Percentiles rank a stretch among this genome's conserved stretches.
phyloP scores from a whole-genome alignment of 2,329 filamentous ascomycete species.

The Lachnellula willkommii region DNA sequence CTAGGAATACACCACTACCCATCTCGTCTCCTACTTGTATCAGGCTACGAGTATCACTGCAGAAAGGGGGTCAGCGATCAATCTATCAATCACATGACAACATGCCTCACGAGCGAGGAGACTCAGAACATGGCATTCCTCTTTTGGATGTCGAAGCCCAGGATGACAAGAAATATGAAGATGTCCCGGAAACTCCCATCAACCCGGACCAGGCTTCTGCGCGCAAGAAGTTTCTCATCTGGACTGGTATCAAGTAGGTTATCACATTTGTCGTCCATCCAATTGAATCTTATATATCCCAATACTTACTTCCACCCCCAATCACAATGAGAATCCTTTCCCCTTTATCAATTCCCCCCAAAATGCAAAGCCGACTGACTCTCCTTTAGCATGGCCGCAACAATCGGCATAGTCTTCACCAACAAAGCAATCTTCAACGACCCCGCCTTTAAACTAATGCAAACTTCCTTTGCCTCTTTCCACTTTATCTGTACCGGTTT shows the following conservation, averaged over 20 bases:
- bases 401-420: constrained; percentile 27
- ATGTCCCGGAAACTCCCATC: not conserved
- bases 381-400: constrained; percentile 23
- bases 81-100: too few species aligned
- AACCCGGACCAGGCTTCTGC: not conserved
- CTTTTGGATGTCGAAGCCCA: not conserved
- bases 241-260: constrained; percentile 3
- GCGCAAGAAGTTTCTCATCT: constrained; percentile 14
- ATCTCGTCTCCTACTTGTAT: too few species aligned
- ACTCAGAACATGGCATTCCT: too few species aligned
- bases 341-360: not conserved
- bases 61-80: too few species aligned
- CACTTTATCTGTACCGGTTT: constrained; percentile 27
- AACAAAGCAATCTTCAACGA: constrained; percentile 28
- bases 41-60: too few species aligned
- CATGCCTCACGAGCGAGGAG: too few species aligned
- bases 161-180: not conserved
- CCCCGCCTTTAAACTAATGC: constrained; percentile 26
- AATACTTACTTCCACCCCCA: not conserved
- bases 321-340: constrained; percentile 6
- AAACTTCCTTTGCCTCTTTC: constrained; percentile 24
- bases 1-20: too few species aligned
- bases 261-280: too few species aligned
- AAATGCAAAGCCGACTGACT: not conserved
- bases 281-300: too few species aligned